phyloP scores from a whole-genome alignment of 148 eudicot species.

The Rhododendron ferrugineum region DNA sequence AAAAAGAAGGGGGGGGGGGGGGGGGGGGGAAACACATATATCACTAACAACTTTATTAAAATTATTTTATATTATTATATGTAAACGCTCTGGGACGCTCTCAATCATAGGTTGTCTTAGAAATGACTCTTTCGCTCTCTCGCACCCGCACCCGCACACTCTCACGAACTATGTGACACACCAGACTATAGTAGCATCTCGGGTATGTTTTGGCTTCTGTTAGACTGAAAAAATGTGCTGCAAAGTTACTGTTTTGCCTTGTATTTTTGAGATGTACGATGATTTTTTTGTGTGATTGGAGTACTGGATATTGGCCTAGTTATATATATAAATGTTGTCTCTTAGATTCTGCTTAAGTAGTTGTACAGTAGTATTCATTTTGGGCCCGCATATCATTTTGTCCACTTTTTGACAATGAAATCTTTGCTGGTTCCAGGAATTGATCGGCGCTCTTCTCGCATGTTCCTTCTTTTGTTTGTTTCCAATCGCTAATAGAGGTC shows the following conservation, averaged over 20 bases:
- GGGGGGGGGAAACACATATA: no score
- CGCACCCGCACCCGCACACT: not conserved
- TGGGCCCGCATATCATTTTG: not conserved
- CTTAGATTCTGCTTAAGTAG: not conserved
- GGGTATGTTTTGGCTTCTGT: constrained; percentile 1
- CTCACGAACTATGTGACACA: no score
- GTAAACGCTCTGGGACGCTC: not conserved
- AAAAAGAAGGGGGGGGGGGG: no score
- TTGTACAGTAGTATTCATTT: not conserved
- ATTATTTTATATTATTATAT: no score
- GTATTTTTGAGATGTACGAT: not conserved
- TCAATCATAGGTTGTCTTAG: not conserved
- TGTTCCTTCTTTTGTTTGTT: constrained; percentile 94
- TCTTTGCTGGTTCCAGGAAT: constrained; percentile 50
- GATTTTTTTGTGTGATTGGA: not conserved
- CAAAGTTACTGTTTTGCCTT: not conserved
- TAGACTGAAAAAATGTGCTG: not conserved
- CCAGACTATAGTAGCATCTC: not conserved
- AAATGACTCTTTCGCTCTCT: not conserved
- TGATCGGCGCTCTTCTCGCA: constrained; percentile 82
- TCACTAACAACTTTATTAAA: no score
- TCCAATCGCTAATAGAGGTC: constrained; percentile 61
- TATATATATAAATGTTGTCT: not conserved
- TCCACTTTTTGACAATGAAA: constrained; percentile 1
- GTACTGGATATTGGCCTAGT: not conserved